phyloP scores from a whole-genome alignment of 495 filamentous ascomycete species.

The Coniosporium apollinis region DNA sequence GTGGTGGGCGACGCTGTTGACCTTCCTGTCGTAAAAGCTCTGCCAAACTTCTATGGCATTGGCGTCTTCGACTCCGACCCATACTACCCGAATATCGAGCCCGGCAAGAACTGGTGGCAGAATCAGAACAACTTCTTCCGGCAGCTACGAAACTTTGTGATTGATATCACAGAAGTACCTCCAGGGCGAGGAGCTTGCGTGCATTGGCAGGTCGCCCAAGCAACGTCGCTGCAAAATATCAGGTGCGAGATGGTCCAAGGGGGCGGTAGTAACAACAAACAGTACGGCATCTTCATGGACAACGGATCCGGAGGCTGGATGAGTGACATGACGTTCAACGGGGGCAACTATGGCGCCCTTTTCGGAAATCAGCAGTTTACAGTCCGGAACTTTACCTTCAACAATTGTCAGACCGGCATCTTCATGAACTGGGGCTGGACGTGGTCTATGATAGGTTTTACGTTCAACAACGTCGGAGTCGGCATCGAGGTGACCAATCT shows the following conservation, averaged over 20 bases:
- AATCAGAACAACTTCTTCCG: constrained; percentile 28
- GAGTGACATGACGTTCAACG: constrained; percentile 54
- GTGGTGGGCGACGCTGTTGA: constrained; percentile 25
- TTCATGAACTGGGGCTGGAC: constrained; percentile 95
- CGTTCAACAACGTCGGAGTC: constrained; percentile 63
- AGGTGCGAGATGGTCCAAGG: constrained; percentile 21
- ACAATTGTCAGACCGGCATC: constrained; percentile 73
- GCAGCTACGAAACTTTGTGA: constrained; percentile 27
- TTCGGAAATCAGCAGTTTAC: constrained; percentile 94
- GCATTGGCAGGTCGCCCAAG: constrained; percentile 31
- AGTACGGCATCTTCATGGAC: constrained; percentile 27
- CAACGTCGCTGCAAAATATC: constrained; percentile 26
- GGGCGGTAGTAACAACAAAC: constrained; percentile 8
- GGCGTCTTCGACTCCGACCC: constrained; percentile 22
- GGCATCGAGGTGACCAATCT: constrained; percentile 70
- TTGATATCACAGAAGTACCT: constrained; percentile 22
- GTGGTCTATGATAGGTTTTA: constrained; percentile 70
- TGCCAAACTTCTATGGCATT: constrained; percentile 18
- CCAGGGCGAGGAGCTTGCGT: constrained; percentile 12
- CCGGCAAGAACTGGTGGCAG: constrained; percentile 15
- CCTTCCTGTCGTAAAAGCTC: constrained; percentile 23
- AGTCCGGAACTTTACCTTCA: constrained; percentile 79
- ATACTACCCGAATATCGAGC: constrained; percentile 23
- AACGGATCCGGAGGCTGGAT: constrained; percentile 26
- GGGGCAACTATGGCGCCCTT: constrained; percentile 70